Evolutionary conservation across 2,329 filamentous ascomycete genomes (phyloP), one percentile per base, ranked within the genome.

Genomic region (Penicillium sp.): DNA sequence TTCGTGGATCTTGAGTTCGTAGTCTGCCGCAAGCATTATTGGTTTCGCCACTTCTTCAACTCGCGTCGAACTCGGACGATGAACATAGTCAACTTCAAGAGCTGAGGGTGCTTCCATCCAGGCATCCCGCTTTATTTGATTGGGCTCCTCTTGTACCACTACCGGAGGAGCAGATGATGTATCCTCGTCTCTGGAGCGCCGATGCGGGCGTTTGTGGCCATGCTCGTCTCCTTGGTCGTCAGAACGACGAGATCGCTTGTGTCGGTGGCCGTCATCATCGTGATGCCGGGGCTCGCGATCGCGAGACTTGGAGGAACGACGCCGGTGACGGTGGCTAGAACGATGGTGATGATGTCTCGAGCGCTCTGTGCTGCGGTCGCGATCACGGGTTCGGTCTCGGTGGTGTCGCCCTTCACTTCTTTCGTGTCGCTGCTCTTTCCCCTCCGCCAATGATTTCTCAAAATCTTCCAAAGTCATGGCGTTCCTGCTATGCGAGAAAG

Each of bases 101-200:
- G 87, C 85, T 0, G 89, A 90, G 0, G 93, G 91, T 0, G 88
- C 88, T 56, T 91, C 87, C 94, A 99, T 99, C 92, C 95, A 99
- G 0, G 88, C 84, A 71, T 97, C 94, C 59, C 95, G 84, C 61
- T 86, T 81, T 30, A 86, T 65, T 1, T 74, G 65, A 19, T 73
- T 62, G 14, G 68, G 62, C 66, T 76, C 63, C 74, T 79, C 64
- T 74, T 82, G 64, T 1, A 55, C 49, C 7, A 57, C 65, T 8
- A 74, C 70, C 23, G 72, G 56, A 6, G 58, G 57, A 4, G 58
- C 57, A 5, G 60, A 56, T 3, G 65, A 55, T 3, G 72, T 56
- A 32, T 77, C 75, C 14, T 61, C 79, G 19, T 84, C 81, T 34
- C 66, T 67, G 51, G 66, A 64, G 23, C 61, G 60, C 40, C 75